Conservation (phyloP, 2,329 filamentous ascomycete genomes). For the Rosellinia necatrix region DNA sequence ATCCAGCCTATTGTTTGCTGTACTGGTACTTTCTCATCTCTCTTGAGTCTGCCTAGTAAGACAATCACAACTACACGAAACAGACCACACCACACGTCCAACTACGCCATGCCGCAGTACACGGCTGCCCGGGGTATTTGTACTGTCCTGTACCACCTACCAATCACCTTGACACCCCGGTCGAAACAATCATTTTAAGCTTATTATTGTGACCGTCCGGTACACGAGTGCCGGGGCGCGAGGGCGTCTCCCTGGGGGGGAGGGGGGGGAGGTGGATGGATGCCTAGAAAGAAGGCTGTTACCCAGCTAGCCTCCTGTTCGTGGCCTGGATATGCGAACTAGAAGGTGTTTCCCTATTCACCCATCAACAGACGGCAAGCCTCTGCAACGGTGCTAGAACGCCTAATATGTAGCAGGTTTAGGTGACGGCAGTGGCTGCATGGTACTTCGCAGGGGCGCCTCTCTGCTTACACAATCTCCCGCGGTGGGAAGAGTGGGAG, state of each 20-base stretch:
- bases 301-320: no score
- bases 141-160: no score
- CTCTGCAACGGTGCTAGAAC: no score
- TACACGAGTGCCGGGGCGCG: slow-evolving; percentile 13
- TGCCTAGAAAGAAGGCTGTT: no score
- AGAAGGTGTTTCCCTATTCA: background rate
- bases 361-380: background rate
- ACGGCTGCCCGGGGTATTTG: no score
- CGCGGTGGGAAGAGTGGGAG: slow-evolving; percentile 11
- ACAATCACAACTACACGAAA: background rate
- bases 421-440: slow-evolving; percentile 8
- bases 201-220: slow-evolving; percentile 18
- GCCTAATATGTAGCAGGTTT: no score
- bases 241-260: background rate
- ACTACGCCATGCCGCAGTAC: no score
- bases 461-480: slow-evolving; percentile 7
- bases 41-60: background rate
- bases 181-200: slow-evolving; percentile 19
- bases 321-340: no score
- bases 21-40: slow-evolving; percentile 9
- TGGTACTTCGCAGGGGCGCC: slow-evolving; percentile 11
- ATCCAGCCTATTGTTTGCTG: slow-evolving; percentile 8
- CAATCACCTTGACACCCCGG: background rate
- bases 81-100: no score
- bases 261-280: no score